Conservation (phyloP, 306 rosid species). For the Medicago lupulina region DNA sequence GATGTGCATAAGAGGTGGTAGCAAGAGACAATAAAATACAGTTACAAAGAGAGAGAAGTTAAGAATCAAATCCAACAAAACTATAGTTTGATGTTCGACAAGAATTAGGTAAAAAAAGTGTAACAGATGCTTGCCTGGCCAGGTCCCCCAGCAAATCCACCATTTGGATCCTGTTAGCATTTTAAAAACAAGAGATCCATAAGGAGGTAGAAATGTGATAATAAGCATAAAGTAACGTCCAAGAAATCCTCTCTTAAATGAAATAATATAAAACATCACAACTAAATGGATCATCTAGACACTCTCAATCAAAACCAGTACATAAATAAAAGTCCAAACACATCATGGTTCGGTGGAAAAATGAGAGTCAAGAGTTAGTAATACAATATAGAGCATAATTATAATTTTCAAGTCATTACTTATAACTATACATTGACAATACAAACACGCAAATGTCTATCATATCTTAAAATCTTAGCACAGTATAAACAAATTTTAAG, state of each 20-base stretch:
- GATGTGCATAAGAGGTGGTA: constrained; percentile 14
- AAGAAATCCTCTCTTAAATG: constrained; percentile 24
- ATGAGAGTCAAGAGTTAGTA: background rate
- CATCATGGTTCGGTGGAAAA: background rate
- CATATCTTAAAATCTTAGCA: background rate
- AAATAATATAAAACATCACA: constrained; percentile 18
- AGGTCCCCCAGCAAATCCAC: constrained; percentile 97
- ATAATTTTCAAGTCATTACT: background rate
- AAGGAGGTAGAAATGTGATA: constrained; percentile 7
- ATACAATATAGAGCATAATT: background rate
- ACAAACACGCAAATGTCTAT: background rate
- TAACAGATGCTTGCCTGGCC: constrained; percentile 78
- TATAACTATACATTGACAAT: background rate
- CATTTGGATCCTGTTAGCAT: constrained; percentile 74
- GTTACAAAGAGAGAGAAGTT: background rate
- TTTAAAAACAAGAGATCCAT: constrained; percentile 30
- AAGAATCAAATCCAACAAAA: constrained; percentile 30
- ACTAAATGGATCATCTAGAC: background rate
- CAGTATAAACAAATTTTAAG: too few species aligned
- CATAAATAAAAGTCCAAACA: background rate
- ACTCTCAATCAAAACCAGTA: constrained; percentile 1
- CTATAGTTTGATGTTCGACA: constrained; percentile 30
- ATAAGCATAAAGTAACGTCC: constrained; percentile 25
- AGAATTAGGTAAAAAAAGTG: constrained; percentile 7
- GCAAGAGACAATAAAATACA: constrained; percentile 25